Evolutionary conservation across 495 filamentous ascomycete genomes (phyloP).

Genomic region (Xylaria sp.): DNA sequence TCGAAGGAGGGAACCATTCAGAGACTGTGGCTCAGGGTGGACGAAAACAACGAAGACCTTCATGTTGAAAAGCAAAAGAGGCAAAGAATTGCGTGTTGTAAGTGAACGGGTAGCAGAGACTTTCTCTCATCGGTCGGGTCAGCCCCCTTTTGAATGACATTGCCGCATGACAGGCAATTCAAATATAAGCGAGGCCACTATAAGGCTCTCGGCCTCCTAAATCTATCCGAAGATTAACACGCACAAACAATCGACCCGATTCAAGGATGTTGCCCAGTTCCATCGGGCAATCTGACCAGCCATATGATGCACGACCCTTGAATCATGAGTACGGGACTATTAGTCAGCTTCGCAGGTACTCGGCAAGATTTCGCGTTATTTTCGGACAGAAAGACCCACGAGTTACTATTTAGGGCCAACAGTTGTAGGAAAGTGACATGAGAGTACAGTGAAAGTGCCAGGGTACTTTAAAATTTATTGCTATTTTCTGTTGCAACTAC

Average conservation of each 20-base stretch:
- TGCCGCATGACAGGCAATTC: background rate
- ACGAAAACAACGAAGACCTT: slow-evolving; percentile 8
- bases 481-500: background rate
- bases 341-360: slow-evolving; percentile 10
- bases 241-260: background rate
- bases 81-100: background rate
- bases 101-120: background rate
- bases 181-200: background rate
- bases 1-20: slow-evolving; percentile 10
- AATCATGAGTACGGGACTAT: background rate
- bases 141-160: background rate
- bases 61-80: background rate
- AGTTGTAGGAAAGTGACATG: background rate
- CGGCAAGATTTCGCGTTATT: slow-evolving; percentile 5
- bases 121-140: background rate
- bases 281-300: background rate
- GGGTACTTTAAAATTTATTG: background rate
- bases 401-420: background rate
- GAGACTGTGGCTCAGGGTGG: slow-evolving; percentile 10
- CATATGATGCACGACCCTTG: background rate
- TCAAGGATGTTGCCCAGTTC: background rate
- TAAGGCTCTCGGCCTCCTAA: background rate
- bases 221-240: background rate
- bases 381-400: background rate
- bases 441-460: background rate